Conservation (phyloP, 306 rosid species). For the Quercus robur region DNA sequence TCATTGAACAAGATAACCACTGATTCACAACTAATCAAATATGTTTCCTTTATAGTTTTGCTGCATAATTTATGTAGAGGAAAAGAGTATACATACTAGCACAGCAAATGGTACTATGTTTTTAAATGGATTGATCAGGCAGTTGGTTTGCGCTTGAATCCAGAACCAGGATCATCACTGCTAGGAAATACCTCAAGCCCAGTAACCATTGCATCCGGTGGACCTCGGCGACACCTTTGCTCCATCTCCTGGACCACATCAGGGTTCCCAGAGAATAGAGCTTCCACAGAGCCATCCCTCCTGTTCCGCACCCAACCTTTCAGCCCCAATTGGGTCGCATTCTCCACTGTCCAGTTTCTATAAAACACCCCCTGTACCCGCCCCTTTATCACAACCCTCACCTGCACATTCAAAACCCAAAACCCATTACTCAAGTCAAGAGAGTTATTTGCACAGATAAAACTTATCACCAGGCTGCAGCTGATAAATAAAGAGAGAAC, state of each 20-base stretch:
- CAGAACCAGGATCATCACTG: slow-evolving; percentile 57
- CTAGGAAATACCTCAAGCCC: slow-evolving; percentile 61
- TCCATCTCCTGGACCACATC: slow-evolving; percentile 64
- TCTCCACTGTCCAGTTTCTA: slow-evolving; percentile 48
- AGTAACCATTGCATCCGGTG: slow-evolving; percentile 66
- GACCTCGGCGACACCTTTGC: slow-evolving; percentile 87
- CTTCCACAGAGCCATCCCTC: slow-evolving; percentile 60
- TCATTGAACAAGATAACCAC: not conserved
- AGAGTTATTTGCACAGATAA: not conserved
- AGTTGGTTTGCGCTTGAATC: slow-evolving; percentile 57
- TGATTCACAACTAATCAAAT: not conserved
- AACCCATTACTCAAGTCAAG: not conserved
- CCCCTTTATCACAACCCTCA: slow-evolving; percentile 82
- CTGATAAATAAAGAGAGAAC: not conserved
- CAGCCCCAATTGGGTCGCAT: slow-evolving; percentile 45
- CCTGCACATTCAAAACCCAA: slow-evolving; percentile 44
- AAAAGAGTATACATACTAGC: not conserved
- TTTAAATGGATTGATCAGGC: slow-evolving; percentile 32
- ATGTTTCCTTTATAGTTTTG: not conserved
- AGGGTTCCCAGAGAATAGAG: slow-evolving; percentile 43
- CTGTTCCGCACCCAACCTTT: slow-evolving; percentile 56
- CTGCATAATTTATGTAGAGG: not conserved
- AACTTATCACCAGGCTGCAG: not conserved
- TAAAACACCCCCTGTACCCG: slow-evolving; percentile 75
- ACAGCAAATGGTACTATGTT: not conserved